Evolutionary conservation across 129 eudicot genomes (phyloP).

Genomic region (Scalesia atractyloides): DNA sequence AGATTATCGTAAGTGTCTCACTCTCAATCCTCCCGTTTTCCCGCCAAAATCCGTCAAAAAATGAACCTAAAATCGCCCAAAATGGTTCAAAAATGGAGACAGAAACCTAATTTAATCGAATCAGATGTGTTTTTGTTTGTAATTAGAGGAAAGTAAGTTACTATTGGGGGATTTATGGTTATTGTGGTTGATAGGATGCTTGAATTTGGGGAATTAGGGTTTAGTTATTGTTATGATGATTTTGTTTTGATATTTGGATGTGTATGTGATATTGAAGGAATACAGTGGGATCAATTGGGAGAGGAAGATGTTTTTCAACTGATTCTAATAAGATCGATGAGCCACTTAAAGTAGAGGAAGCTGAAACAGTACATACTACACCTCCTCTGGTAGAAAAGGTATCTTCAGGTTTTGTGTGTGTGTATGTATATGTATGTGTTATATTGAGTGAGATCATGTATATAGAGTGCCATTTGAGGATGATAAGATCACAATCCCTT

Average conservation of each 20-base stretch:
- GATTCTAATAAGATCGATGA: constrained; percentile 57
- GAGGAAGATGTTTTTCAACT: constrained; percentile 61
- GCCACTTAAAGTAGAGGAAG: constrained; percentile 68
- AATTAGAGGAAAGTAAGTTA: too few relatives aligned
- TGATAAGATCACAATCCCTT: background rate
- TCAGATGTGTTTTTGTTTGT: background rate
- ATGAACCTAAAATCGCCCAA: background rate
- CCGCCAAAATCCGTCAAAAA: background rate
- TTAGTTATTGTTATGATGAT: background rate
- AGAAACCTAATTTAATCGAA: background rate
- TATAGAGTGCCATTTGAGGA: background rate
- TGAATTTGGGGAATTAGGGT: background rate
- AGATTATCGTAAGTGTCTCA: constrained; percentile 40
- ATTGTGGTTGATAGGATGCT: background rate
- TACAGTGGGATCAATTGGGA: constrained; percentile 45
- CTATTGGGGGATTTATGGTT: background rate
- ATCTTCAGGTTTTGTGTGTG: background rate
- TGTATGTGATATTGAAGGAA: constrained; percentile 32
- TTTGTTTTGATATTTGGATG: constrained; percentile 13
- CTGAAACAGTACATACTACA: constrained; percentile 66
- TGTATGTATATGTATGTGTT: background rate
- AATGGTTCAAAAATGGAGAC: constrained; percentile 9
- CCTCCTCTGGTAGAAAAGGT: constrained; percentile 96
- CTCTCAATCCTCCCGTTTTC: background rate
- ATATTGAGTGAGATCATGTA: background rate